Evolutionary conservation across 2,329 filamentous ascomycete species (phyloP), one percentile per base, ranked within the genome.

Genomic region (Chaetomiaceae sp.): DNA sequence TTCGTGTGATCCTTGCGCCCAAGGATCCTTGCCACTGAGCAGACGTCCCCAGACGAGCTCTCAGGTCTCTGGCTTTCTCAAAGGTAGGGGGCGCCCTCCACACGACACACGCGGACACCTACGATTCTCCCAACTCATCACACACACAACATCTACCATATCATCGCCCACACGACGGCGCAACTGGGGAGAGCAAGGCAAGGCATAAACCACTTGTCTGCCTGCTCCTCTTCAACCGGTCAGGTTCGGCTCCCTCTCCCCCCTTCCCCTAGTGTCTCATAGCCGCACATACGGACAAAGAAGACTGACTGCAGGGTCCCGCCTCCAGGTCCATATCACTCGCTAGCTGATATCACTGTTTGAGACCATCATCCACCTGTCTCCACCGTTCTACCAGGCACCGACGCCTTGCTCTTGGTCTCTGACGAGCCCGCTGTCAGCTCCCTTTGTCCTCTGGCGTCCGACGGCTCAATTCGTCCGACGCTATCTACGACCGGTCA

Each of bases 191-290:
- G n/a, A 42, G 11, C 36, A 23, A 33, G 34, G n/a, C n/a, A n/a
- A n/a, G n/a, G n/a, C n/a, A n/a, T n/a, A n/a, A n/a, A n/a, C n/a
- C n/a, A 45, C 45, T 44, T 17, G 12, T 40, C 37, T 17, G 17
- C 56, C 56, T 47, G 53, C 48, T 49, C 38, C 54, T 59, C 56
- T n/a, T 58, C 57, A 52, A 64, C 58, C 63, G 62, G 60, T 63
- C 53, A 62, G n/a, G 61, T 61, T 47, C 47, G 31, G 53, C 53
- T 59, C 56, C 52, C 63, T 60, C 17, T 8, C 22, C 47, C 27
- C 22, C 15, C 27, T n/a, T 38, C 27, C 22, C 15, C 27, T n/a
- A 53, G 64, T 69, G 69, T 70, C 67, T 69, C 63, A 67, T 64
- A 59, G 59, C 59, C 53, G 55, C 61, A 58, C 60, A 56, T 53